Evolutionary conservation across 1,284 basidiomycete species (phyloP).

Genomic region (Coriolopsis trogii): DNA sequence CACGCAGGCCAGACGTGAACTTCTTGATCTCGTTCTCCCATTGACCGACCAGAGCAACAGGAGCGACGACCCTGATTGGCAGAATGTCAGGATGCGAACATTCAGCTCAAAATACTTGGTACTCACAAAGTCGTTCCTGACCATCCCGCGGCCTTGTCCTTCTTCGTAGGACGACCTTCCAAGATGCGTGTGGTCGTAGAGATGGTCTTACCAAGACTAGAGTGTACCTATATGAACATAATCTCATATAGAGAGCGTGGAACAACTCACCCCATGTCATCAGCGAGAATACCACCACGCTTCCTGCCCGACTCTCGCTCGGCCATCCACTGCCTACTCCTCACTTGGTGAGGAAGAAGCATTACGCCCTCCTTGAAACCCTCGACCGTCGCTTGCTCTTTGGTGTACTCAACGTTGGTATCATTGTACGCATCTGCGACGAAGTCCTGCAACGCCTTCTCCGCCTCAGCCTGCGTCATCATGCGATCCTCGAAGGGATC

Average conservation of each 20-base stretch:
- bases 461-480: slow-evolving; percentile 53
- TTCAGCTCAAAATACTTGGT: neutral
- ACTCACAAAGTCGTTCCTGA: slow-evolving; percentile 73
- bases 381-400: slow-evolving; percentile 67
- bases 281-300: slow-evolving; percentile 87
- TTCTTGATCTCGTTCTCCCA: slow-evolving; percentile 89
- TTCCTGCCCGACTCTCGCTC: slow-evolving; percentile 81
- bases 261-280: slow-evolving; percentile 80
- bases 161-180: slow-evolving; percentile 69
- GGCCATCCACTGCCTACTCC: slow-evolving; percentile 87
- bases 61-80: slow-evolving; percentile 70
- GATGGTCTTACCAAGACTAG: slow-evolving; percentile 89
- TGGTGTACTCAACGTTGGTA: slow-evolving; percentile 50
- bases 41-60: slow-evolving; percentile 86
- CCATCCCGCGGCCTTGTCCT: slow-evolving; percentile 76
- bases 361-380: slow-evolving; percentile 73
- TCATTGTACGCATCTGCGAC: slow-evolving; percentile 48
- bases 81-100: slow-evolving; percentile 1
- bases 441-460: slow-evolving; percentile 66
- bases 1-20: slow-evolving; percentile 72
- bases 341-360: slow-evolving; percentile 86
- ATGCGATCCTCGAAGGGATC: slow-evolving; percentile 37
- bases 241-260: neutral
- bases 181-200: slow-evolving; percentile 86
- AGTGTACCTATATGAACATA: neutral